phyloP scores from a whole-genome alignment of 805 yeast species.

The Candida gorgasii region DNA sequence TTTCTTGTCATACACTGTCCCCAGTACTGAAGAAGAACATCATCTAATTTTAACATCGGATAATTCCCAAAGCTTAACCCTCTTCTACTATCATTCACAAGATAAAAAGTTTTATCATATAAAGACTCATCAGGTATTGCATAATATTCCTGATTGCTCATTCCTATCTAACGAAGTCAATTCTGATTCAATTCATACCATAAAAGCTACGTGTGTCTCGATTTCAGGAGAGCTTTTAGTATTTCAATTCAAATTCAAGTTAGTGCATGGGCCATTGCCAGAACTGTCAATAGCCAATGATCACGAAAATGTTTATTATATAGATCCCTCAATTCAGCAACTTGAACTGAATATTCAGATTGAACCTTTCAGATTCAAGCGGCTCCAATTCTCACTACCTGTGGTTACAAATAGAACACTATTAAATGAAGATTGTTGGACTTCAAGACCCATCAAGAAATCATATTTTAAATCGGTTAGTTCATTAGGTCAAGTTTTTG shows the following conservation, averaged over 20 bases:
- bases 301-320: conserved; percentile 20
- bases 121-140: conserved; percentile 44
- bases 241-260: conserved; percentile 33
- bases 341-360: conserved; percentile 17
- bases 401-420: conserved; percentile 31
- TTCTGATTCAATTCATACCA: conserved; percentile 22
- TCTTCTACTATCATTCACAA: conserved; percentile 34
- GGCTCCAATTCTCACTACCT: conserved; percentile 27
- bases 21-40: conserved; percentile 23
- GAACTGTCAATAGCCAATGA: conserved; percentile 11
- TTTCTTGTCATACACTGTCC: conserved; percentile 24
- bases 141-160: conserved; percentile 57
- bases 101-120: conserved; percentile 30
- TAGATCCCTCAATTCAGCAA: conserved; percentile 29
- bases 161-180: conserved; percentile 26
- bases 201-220: conserved; percentile 39
- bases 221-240: conserved; percentile 49
- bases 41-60: conserved; percentile 50
- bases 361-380: conserved; percentile 17
- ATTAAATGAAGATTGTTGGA: conserved; percentile 56
- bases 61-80: conserved; percentile 48
- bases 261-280: conserved; percentile 28
- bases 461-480: conserved; percentile 50
- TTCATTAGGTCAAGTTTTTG: conserved; percentile 48
- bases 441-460: conserved; percentile 41